Percentiles rank a stretch among this genome's conserved stretches.
These are phyloP conservation scores for Naganishia kalamii DNA, from an alignment of 768 basidiomycete genomes.

Conservation along the genomic window DNA sequence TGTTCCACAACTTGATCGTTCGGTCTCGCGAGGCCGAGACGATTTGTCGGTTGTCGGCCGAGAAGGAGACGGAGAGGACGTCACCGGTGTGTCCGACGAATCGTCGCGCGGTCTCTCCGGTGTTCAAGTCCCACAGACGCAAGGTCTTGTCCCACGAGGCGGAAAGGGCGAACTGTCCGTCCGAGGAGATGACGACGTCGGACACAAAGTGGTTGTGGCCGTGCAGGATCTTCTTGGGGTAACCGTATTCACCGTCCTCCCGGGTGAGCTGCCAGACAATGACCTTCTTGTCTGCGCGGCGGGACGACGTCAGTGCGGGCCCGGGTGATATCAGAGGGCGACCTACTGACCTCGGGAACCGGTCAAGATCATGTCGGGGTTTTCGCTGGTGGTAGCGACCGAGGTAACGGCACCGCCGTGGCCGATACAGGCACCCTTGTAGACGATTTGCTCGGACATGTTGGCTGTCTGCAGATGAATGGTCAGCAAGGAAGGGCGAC, in stretches of 20 bases:
- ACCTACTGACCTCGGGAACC: slow-evolving; percentile 77
- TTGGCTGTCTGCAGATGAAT: neutral
- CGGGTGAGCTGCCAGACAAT: slow-evolving; percentile 99
- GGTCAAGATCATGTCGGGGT: slow-evolving; percentile 97
- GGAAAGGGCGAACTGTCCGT: slow-evolving; percentile 98
- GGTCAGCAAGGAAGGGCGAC: slow-evolving; percentile 1
- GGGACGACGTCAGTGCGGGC: neutral
- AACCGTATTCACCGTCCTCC: slow-evolving; percentile 71
- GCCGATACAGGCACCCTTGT: slow-evolving; percentile 83
- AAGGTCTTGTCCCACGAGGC: slow-evolving; percentile 99
- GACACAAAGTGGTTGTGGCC: slow-evolving; percentile 99
- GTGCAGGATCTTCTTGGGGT: slow-evolving; percentile 92
- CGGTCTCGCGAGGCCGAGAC: slow-evolving; percentile 95
- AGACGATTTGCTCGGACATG: slow-evolving; percentile 81
- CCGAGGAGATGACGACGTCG: slow-evolving; percentile 96
- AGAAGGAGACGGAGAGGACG: slow-evolving; percentile 98
- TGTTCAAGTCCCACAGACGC: slow-evolving; percentile 99
- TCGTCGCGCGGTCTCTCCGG: slow-evolving; percentile 86
- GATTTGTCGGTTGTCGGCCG: slow-evolving; percentile 98
- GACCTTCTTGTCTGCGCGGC: slow-evolving; percentile 84
- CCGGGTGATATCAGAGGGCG: neutral
- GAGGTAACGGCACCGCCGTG: slow-evolving; percentile 98
- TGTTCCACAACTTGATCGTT: slow-evolving; percentile 99
- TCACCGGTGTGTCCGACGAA: slow-evolving; percentile 98
- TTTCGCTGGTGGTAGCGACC: slow-evolving; percentile 95